Percentiles rank a stretch among this genome's conserved stretches.
phyloP scores from a whole-genome alignment of 306 rosid genomes.

The Urtica urens region DNA sequence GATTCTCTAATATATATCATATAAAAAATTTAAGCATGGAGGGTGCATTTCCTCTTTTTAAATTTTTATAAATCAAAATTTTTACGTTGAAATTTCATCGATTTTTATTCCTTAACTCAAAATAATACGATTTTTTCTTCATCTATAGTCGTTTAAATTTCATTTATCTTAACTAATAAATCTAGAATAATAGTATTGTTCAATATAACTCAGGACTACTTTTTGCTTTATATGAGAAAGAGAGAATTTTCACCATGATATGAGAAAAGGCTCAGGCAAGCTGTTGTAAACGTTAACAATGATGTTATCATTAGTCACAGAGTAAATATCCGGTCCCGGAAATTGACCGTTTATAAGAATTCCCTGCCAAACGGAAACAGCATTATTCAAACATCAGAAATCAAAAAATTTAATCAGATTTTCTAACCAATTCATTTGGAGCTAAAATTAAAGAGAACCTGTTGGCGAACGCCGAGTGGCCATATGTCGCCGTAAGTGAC shows the following conservation, averaged over 20 bases:
- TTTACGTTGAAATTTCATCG: no score
- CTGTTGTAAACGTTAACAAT: slow-evolving; percentile 64
- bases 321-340: slow-evolving; percentile 70
- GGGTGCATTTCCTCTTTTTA: no score
- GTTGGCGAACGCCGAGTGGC: slow-evolving; percentile 59
- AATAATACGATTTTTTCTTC: no score
- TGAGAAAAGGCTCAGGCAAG: slow-evolving; percentile 71
- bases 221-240: not conserved
- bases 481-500: slow-evolving; percentile 67
- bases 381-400: not conserved
- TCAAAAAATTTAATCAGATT: no score
- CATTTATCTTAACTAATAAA: not conserved
- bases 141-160: not conserved
- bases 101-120: no score
- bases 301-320: slow-evolving; percentile 79
- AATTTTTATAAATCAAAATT: no score
- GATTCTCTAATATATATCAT: no score
- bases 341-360: slow-evolving; percentile 80
- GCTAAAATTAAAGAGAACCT: slow-evolving; percentile 21
- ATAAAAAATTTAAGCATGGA: no score
- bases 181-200: not conserved
- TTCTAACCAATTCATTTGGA: no score
- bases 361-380: slow-evolving; percentile 32
- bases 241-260: slow-evolving; percentile 46
- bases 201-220: no score